Evolutionary conservation across 441 rosid genomes (phyloP), one percentile per base, ranked within the genome.

Genomic region (Arabidopsis lyrata): DNA sequence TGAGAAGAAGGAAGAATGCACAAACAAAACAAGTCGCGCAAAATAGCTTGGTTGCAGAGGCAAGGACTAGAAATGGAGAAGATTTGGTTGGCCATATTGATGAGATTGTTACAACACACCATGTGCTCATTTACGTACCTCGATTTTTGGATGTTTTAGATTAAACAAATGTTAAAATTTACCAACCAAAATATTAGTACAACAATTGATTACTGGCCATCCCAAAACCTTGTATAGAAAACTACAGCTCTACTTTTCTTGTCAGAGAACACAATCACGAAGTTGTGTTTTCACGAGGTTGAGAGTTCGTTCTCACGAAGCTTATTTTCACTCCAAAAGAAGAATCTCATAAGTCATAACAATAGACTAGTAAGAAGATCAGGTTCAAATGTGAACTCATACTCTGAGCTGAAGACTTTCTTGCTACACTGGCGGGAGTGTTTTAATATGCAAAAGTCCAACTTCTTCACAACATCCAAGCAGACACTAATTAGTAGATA

Each of bases 371-470:
- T 18, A 49, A 11, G 55, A 20, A 14, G 49, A 44, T n/a, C 48
- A n/a, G 48, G 60, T n/a, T 42, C 38, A 14, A 58, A 67, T 74
- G 78, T 60, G 78, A 75, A 75, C 63, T 34, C 45, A 34, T 60
- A 67, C 56, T 31, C 20, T 13, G 9, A 32, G 63, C 67, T 52
- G 56, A 75, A 75, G 78, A 75, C 78, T 75, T 74, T 35, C 2
- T 4, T 32, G 68, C 32, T 52, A 15, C 68, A 32, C 11, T 67
- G 57, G 70, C 58, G 49, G 49, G 49, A 44, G 36, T n/a, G 60
- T 52, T 75, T 52, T 75, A 34, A 68, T 52, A 52, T 44, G 68
- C 78, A 75, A 68, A 75, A 60, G 74, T 75, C 78, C 74, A 75
- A 52, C 38, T 24, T 34, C 8, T 32, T 49, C 73, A 67, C 56